Base-by-base conservation (phyloP, 768 basidiomycete species). In the Kockovaella imperatae region DNA sequence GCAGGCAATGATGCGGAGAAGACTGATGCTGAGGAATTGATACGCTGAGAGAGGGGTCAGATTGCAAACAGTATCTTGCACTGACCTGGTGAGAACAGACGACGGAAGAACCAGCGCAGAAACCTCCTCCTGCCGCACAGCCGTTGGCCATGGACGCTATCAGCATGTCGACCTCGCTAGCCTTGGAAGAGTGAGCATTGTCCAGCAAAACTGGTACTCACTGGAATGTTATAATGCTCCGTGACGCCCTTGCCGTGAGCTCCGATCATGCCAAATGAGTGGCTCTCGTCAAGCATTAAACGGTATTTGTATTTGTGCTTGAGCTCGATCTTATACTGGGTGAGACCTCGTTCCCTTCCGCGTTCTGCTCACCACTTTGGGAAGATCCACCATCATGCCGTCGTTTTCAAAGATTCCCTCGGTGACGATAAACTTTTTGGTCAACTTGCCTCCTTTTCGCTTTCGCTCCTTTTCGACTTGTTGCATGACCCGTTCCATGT, bases 321-420 rank as follows among this genome's bases (percentile, higher is more conserved):
- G 40, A 99, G 77, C 64, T 95, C 91, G 52, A 96, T 83, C 89
- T 93, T 54, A 14, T 32, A 28, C 10, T 6, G 23, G 47, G 32
- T 28, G 43, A 30, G 20, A 14, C 28, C 32, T n/a, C n/a, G 32
- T 34, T 11, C n/a, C n/a, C 6, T n/a, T n/a, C 28, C 29, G 28
- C 6, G 11, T 15, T 5, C 20, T 2, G 76, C 87, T 51, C 53
- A 93, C 90, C 49, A 97, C 76, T 66, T 85, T 87, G 3, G 93
- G 91, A 29, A 99, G 71, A 72, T 99, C 90, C 43, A 83, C 77
- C 80, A 97, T 88, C 49, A 79, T 80, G 10, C 91, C 95, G 60
- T 96, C 89, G 64, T 83, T 85, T 72, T 96, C 89, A 62, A 95
- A 97, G 36, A 99, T 83, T 32, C 95, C 95, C 66, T 97, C 95